These are phyloP conservation scores for Symbiodinium pilosum DNA, from an alignment of 73 alveolate species.

Conservation along the genomic window DNA sequence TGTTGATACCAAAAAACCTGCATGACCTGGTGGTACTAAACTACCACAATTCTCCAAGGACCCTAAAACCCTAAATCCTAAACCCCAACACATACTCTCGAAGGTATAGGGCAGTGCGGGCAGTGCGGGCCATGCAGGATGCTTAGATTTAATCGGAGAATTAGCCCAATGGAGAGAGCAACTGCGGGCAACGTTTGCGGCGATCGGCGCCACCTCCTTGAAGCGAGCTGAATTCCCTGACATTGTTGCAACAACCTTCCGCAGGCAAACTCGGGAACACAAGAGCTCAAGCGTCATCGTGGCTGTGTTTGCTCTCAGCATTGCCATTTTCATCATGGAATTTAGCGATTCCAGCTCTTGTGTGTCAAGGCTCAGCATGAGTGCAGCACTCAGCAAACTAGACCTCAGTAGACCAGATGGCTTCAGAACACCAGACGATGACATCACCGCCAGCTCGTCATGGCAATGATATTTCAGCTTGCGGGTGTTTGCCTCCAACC, in stretches of 20 bases:
- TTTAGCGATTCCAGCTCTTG: conserved; percentile 30
- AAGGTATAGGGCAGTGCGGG: not conserved
- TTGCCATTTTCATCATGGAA: conserved; percentile 18
- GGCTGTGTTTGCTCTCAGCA: not conserved
- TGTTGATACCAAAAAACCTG: not conserved
- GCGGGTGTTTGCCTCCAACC: not conserved
- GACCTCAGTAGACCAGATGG: not conserved
- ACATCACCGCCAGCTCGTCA: not conserved
- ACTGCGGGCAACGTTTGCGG: too few species aligned
- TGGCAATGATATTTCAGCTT: not conserved
- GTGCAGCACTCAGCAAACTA: not conserved
- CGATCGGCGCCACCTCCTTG: too few species aligned
- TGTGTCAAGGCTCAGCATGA: not conserved
- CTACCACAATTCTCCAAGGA: too few species aligned
- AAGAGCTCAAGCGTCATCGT: not conserved
- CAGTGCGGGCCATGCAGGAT: too few species aligned
- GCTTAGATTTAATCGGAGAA: too few species aligned
- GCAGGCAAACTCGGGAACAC: not conserved
- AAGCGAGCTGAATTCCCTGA: too few species aligned
- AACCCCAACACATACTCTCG: not conserved
- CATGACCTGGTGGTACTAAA: too few species aligned
- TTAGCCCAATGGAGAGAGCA: too few species aligned
- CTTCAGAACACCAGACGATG: not conserved
- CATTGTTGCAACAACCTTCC: too few species aligned
- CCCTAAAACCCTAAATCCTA: not conserved